Conservation (phyloP, 805 yeast genomes). For the Yamadazyma akitaensis region DNA sequence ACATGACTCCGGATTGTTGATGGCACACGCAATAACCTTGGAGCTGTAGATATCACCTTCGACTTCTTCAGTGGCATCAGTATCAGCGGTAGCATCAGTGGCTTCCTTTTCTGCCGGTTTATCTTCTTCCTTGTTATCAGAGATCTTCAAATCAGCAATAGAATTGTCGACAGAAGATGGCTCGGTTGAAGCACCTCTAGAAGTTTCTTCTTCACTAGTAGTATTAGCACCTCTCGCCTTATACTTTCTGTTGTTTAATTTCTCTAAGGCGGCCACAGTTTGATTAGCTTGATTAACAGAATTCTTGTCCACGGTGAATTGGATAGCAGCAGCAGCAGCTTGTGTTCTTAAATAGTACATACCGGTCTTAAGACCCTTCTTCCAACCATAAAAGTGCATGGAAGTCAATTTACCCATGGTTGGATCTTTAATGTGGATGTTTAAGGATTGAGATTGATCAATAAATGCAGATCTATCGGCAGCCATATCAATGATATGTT, state of each 20-base stretch:
- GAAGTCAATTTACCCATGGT: conserved; percentile 95
- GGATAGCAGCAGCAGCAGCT: conserved; percentile 96
- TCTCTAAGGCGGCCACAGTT: conserved; percentile 36
- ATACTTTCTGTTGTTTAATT: conserved; percentile 39
- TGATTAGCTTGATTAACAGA: conserved; percentile 38
- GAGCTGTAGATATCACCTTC: conserved; percentile 87
- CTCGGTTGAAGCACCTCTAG: conserved; percentile 33
- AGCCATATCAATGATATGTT: conserved; percentile 57
- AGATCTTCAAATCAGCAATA: conserved; percentile 42
- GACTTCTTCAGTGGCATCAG: conserved; percentile 14
- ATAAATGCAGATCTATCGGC: conserved; percentile 78
- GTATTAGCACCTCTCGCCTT: conserved; percentile 17
- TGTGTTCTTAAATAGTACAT: conserved; percentile 97
- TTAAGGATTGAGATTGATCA: conserved; percentile 92
- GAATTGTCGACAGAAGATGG: conserved; percentile 46
- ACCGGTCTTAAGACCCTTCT: conserved; percentile 96
- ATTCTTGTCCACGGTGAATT: conserved; percentile 58
- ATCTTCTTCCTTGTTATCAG: conserved; percentile 19
- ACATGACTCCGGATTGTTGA: conserved; percentile 95
- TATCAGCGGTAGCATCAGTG: conserved; percentile 13
- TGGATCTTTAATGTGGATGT: conserved; percentile 82
- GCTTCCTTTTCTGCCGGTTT: conserved; percentile 13
- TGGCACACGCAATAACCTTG: conserved; percentile 94
- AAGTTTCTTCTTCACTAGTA: conserved; percentile 14
- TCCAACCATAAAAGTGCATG: conserved; percentile 99